These are phyloP conservation scores for Spiromastix sp. DNA, from an alignment of 2,329 filamentous ascomycete species.

Conservation along the genomic window DNA sequence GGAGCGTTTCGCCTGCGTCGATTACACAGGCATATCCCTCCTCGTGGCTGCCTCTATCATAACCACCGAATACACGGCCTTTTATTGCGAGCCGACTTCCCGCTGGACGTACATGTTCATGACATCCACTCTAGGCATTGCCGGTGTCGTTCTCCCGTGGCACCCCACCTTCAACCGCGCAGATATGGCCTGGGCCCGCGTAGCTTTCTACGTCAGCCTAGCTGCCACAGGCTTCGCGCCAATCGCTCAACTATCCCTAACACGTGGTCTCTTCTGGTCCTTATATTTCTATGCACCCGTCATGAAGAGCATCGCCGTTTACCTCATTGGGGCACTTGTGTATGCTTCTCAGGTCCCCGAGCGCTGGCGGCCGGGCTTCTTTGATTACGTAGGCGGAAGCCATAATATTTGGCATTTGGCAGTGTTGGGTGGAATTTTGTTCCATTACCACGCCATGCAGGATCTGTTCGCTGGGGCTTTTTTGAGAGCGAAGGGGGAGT, in stretches of 20 bases:
- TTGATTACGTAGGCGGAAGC: conserved; percentile 89
- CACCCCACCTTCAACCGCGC: conserved; percentile 86
- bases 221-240: conserved; percentile 83
- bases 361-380: conserved; percentile 82
- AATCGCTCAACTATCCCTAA: conserved; percentile 69
- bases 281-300: conserved; percentile 82
- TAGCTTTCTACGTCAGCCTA: conserved; percentile 82
- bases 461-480: conserved; percentile 79
- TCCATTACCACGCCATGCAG: conserved; percentile 94
- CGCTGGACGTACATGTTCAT: conserved; percentile 77
- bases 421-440: conserved; percentile 89
- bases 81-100: conserved; percentile 89
- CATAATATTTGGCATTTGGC: conserved; percentile 98
- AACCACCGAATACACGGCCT: conserved; percentile 96
- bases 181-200: conserved; percentile 88
- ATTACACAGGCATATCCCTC: conserved; percentile 94
- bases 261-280: conserved; percentile 71
- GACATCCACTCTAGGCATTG: conserved; percentile 71
- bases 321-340: conserved; percentile 70
- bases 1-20: conserved; percentile 92
- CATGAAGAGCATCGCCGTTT: conserved; percentile 74
- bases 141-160: conserved; percentile 88
- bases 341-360: conserved; percentile 92
- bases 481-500: conserved; percentile 48
- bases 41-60: conserved; percentile 91